A percentile compares a stretch with the other conserved stretches of the same genome.
phyloP scores from a whole-genome alignment of 2,329 filamentous ascomycete species.

The Talaromyces sp. region DNA sequence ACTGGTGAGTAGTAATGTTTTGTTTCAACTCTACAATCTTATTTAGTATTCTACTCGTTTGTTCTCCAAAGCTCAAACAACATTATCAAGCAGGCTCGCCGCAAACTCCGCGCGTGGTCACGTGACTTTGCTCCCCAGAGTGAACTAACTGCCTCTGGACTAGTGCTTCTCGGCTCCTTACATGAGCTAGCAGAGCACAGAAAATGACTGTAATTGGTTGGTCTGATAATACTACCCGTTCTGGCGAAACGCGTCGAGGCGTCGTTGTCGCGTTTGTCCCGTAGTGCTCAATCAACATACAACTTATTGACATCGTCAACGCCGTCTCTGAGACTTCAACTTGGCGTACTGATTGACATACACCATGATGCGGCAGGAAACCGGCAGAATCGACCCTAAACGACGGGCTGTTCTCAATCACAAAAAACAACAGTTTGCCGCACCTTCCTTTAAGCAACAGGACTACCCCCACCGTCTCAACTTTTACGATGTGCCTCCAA shows the following conservation, averaged over 20 bases:
- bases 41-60: not conserved
- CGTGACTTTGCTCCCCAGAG: not conserved
- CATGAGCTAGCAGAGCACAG: not conserved
- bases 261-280: slow-evolving; percentile 10
- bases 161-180: not conserved
- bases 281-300: not conserved
- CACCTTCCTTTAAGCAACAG: slow-evolving; percentile 70
- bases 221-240: slow-evolving; percentile 14
- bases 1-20: not conserved
- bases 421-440: slow-evolving; percentile 83
- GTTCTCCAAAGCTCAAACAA: not conserved
- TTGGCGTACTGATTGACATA: not conserved
- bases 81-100: not conserved
- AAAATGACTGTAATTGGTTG: slow-evolving; percentile 8
- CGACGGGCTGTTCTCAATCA: slow-evolving; percentile 71
- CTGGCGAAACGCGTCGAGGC: slow-evolving; percentile 9
- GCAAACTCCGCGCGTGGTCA: not conserved
- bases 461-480: slow-evolving; percentile 84
- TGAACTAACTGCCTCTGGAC: not conserved
- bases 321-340: not conserved
- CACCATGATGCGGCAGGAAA: slow-evolving; percentile 46
- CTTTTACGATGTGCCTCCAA: slow-evolving; percentile 85
- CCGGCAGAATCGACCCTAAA: slow-evolving; percentile 57
- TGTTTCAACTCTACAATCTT: not conserved
- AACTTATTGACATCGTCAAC: not conserved